phyloP scores from a whole-genome alignment of 306 rosid genomes.

The Prunus salicina region DNA sequence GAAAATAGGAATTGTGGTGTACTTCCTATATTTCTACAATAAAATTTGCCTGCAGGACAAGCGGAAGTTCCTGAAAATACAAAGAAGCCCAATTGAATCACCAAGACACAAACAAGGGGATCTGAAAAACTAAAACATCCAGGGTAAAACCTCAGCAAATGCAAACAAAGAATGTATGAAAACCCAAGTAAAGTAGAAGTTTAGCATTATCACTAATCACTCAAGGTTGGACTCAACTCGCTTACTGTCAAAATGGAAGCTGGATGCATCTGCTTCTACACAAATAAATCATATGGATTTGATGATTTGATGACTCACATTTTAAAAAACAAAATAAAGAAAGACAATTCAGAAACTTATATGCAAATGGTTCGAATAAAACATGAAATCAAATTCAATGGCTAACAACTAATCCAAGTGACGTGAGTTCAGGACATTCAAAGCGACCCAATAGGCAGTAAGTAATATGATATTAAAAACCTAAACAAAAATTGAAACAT shows the following conservation, averaged over 20 bases:
- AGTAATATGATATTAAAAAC: background rate
- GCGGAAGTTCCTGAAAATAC: conserved; percentile 83
- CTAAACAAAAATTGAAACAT: background rate
- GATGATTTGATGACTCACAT: background rate
- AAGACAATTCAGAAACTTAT: background rate
- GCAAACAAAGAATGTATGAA: background rate
- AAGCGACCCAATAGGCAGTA: background rate
- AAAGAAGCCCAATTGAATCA: conserved; percentile 23
- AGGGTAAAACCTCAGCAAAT: background rate
- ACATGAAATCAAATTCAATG: background rate
- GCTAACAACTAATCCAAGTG: background rate
- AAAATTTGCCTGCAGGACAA: conserved; percentile 70
- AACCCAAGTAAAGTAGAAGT: background rate
- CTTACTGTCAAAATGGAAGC: background rate
- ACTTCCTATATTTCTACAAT: conserved; percentile 80
- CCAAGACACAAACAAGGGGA: background rate
- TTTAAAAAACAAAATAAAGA: too few relatives aligned
- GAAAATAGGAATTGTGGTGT: conserved; percentile 74
- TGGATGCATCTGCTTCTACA: background rate
- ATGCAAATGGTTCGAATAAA: background rate
- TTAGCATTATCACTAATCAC: background rate
- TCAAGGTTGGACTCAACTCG: background rate
- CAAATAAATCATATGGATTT: background rate
- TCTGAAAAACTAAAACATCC: background rate
- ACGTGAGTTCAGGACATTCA: background rate